Evolutionary conservation across 192 early-diverging fungal genomes (phyloP).

Genomic region (Backusella macrospora): DNA sequence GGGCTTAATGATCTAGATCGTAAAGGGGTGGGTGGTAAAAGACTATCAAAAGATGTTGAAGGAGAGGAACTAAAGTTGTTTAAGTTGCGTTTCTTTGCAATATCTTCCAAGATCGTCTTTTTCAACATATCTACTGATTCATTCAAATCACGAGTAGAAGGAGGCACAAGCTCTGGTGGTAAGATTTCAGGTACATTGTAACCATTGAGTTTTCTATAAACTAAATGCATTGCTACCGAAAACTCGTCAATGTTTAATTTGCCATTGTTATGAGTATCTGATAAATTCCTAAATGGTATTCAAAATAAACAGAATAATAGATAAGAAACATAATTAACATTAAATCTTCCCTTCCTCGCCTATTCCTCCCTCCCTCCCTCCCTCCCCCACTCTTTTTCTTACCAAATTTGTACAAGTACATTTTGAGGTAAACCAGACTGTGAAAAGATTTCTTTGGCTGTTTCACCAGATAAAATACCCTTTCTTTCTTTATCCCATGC

Average conservation of each 20-base stretch:
- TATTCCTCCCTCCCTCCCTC: no score
- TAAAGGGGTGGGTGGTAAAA: slow-evolving; percentile 13
- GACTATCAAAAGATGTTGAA: neutral
- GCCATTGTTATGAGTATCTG: slow-evolving; percentile 80
- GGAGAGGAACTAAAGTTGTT: slow-evolving; percentile 28
- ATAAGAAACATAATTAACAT: neutral
- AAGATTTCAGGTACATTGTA: slow-evolving; percentile 76
- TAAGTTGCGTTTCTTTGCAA: slow-evolving; percentile 43
- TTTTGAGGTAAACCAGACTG: slow-evolving; percentile 71
- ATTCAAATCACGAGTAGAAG: slow-evolving; percentile 81
- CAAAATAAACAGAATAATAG: neutral
- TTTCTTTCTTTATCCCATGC: slow-evolving; percentile 70
- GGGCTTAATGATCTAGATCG: slow-evolving; percentile 25
- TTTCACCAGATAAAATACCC: slow-evolving; percentile 73
- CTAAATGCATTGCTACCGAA: slow-evolving; percentile 95
- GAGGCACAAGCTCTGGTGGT: slow-evolving; percentile 85
- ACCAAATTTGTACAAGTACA: slow-evolving; percentile 81
- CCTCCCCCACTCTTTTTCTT: neutral
- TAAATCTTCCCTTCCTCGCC: no score
- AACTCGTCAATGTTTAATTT: slow-evolving; percentile 96
- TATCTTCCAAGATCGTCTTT: slow-evolving; percentile 62
- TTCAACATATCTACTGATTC: slow-evolving; percentile 67
- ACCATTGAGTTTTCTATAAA: slow-evolving; percentile 86
- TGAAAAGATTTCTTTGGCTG: slow-evolving; percentile 72
- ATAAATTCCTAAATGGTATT: slow-evolving; percentile 58